Evolutionary conservation across 768 basidiomycete genomes (phyloP), one percentile per base, ranked within the genome.

Genomic region (Cyclocybe cylindracea): DNA sequence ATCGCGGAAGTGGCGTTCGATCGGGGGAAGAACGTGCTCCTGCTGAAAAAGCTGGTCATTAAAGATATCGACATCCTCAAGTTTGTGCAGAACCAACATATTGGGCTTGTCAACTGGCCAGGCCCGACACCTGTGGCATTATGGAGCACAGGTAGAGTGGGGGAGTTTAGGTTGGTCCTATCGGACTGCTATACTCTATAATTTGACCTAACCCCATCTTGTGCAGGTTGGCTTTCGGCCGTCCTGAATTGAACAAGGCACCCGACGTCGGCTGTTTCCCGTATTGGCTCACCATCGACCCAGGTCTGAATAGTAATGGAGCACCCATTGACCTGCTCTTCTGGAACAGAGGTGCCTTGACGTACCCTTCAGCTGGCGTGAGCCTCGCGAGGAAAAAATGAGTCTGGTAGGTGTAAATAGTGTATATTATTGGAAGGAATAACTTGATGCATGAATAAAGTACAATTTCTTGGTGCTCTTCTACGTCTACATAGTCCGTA

Each of bases 61-160:
- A 60, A 67, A 11, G 68, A 65, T 13, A 57, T 68, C 10, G 67
- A 78, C 44, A 65, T 77, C 16, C 46, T 78, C 40, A 50, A 44
- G 32, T 51, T 68, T 19, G 54, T 76, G 41, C 70, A 72, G 46
- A 50, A 53, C 24, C 32, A 46, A 44, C 4, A 41, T 29, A 16
- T 39, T 39, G 34, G 14, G 29, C 19, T 24, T 34, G 29, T 38
- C 32, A 31, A 8, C 16, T 46, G 44, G 37, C 36, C 34, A 14
- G 48, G 40, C 24, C 56, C 35, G 38, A 5, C 41, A 31, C 54
- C 66, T 40, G 56, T 70, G 7, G 62, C 67, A 9, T 57, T 72
- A 1, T 78, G 75, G 77, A 61, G 63, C 5, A 74, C 73, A 3
- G 70, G 69, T 7, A 62, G 73, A 36, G 55, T 59, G 9, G 61